A percentile compares a stretch with the other conserved stretches of the same genome.
phyloP scores from a whole-genome alignment of 768 basidiomycete genomes.

The Cyclocybe aegerita region DNA sequence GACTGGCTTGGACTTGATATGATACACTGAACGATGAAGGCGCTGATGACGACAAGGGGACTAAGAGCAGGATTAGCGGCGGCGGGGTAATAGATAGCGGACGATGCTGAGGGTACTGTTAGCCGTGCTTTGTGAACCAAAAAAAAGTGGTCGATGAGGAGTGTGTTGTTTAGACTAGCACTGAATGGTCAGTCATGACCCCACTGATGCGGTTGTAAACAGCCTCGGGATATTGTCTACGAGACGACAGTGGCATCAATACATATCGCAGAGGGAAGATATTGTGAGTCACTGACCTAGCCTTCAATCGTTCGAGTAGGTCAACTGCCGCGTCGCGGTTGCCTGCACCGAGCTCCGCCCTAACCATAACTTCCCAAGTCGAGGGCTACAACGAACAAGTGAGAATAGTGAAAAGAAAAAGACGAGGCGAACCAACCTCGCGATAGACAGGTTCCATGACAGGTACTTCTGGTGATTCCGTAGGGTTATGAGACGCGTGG shows the following conservation, averaged over 20 bases:
- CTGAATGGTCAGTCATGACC: slow-evolving; percentile 71
- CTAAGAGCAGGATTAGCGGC: too few relatives aligned
- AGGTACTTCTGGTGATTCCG: slow-evolving; percentile 28
- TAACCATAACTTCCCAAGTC: slow-evolving; percentile 95
- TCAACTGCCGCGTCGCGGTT: slow-evolving; percentile 67
- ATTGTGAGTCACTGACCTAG: slow-evolving; percentile 48
- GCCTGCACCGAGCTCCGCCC: slow-evolving; percentile 82
- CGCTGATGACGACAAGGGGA: too few relatives aligned
- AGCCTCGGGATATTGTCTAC: slow-evolving; percentile 73
- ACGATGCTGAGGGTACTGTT: too few relatives aligned
- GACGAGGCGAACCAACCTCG: slow-evolving; percentile 52
- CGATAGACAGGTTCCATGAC: slow-evolving; percentile 71
- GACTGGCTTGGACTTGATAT: too few relatives aligned
- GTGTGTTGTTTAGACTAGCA: slow-evolving; percentile 4
- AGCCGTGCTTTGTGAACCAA: too few relatives aligned
- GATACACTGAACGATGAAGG: too few relatives aligned
- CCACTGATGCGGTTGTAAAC: slow-evolving; percentile 80
- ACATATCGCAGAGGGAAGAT: neutral
- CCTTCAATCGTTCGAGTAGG: slow-evolving; percentile 69
- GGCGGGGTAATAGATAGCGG: too few relatives aligned
- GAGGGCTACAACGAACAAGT: slow-evolving; percentile 55
- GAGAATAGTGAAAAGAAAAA: slow-evolving; percentile 2
- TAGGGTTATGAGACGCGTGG: slow-evolving; percentile 69
- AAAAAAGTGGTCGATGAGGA: neutral
- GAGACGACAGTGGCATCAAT: slow-evolving; percentile 10